Evolutionary conservation across 1,284 basidiomycete species (phyloP), one percentile per base, ranked within the genome.

Genomic region (Irpex rosettiformis): DNA sequence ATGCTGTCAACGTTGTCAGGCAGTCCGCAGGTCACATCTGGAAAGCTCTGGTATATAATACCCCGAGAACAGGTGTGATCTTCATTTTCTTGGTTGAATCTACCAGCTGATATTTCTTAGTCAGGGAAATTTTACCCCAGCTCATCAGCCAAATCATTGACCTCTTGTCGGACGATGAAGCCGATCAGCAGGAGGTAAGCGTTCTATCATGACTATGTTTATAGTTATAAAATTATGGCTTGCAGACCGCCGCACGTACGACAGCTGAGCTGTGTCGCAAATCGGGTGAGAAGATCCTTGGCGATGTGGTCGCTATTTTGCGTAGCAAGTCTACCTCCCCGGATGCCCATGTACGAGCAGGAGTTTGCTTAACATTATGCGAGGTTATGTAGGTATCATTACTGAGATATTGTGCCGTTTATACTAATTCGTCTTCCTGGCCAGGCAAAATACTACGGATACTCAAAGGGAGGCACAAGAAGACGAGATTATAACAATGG

Each of bases 11-110:
- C 53, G 84, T 89, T 48, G 96, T 99, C 40, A 87, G 97, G 51
- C 91, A 95, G 73, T 87, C 94, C 2, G 94, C 96, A 0, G 86
- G 96, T 57, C 94, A 96, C 64, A 98, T 98, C 64, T 99, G 97
- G 97, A 99, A 99, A 76, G 96, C 93, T 1, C 80, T 99, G 62
- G 96, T 99, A 25, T 86, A 94, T 73, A 99, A 93, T 63, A 93
- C 91, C 0, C 91, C 90, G 7, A 79, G 88, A 59, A 93, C 91
- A 66, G 87, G 91, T 91, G 68, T 51, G 75, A 56, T 25, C 18
- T 24, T 10, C 13, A 56, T 49, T 24, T 30, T 25, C 52, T 4
- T 13, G 16, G 5, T 48, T 42, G 25, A 24, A 13, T n/a, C 24
- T 13, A 49, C 10, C 10, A 49, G 13, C 51, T 49, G 16, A 51